A percentile compares a stretch with the other conserved stretches of the same genome.
phyloP scores from a whole-genome alignment of 2,329 filamentous ascomycete species.

The Hirsutella minnesotensis region DNA sequence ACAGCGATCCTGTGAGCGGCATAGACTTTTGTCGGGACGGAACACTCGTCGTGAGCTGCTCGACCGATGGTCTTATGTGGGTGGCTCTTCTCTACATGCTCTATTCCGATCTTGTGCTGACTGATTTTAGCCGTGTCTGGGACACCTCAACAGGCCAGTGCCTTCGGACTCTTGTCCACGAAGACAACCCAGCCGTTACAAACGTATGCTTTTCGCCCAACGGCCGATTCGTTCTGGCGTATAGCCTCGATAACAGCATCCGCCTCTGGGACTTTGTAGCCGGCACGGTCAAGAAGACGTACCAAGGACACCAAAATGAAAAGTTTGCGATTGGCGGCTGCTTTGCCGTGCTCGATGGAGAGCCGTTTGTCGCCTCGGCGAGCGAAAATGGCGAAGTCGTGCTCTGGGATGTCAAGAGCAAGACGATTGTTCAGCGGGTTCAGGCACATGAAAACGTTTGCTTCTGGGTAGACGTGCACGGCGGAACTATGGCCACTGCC shows the following conservation, averaged over 20 bases:
- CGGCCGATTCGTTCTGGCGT: constrained; percentile 83
- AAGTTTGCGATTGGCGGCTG: constrained; percentile 76
- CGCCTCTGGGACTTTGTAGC: constrained; percentile 92
- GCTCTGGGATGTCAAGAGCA: constrained; percentile 83
- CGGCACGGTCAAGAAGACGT: constrained; percentile 88
- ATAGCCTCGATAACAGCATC: constrained; percentile 80
- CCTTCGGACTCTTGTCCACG: constrained; percentile 85
- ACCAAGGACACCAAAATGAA: constrained; percentile 80
- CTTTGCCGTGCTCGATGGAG: constrained; percentile 50
- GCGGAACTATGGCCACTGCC: constrained; percentile 43
- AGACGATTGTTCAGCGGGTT: constrained; percentile 65
- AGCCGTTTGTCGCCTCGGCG: constrained; percentile 62
- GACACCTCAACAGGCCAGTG: constrained; percentile 93
- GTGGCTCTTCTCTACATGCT: constrained; percentile 10
- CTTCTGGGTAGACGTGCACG: constrained; percentile 53
- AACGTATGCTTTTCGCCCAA: constrained; percentile 90
- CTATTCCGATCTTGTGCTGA: constrained; percentile 7
- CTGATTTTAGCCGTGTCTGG: constrained; percentile 62
- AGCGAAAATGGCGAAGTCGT: constrained; percentile 80
- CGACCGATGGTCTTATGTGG: constrained; percentile 78
- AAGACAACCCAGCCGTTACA: constrained; percentile 85
- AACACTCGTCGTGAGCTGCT: constrained; percentile 83
- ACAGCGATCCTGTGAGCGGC: constrained; percentile 86
- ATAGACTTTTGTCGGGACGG: constrained; percentile 91
- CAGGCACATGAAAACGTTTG: constrained; percentile 42